These are phyloP conservation scores for Talaromyces sp. DNA, from an alignment of 2,329 filamentous ascomycete genomes.

Conservation along the genomic window DNA sequence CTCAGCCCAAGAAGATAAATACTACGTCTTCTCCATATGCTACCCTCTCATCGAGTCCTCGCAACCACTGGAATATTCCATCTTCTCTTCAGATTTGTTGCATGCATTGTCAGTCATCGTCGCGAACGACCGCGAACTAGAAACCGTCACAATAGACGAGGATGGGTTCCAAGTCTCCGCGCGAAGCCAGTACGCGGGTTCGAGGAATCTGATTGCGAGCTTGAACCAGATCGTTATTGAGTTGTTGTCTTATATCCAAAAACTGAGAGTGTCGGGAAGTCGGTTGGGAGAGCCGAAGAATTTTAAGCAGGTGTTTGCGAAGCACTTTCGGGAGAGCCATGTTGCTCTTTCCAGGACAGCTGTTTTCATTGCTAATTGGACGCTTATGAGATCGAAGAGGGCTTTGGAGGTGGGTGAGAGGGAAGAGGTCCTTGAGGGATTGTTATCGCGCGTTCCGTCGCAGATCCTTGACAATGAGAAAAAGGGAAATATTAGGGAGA, in stretches of 20 bases:
- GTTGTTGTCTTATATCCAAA: slow-evolving; percentile 37
- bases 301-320: slow-evolving; percentile 40
- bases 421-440: slow-evolving; percentile 28
- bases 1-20: slow-evolving; percentile 31
- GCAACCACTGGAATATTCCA: slow-evolving; percentile 36
- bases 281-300: slow-evolving; percentile 32
- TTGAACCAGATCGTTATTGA: slow-evolving; percentile 42
- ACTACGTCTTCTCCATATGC: slow-evolving; percentile 45
- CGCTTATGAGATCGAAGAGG: slow-evolving; percentile 34
- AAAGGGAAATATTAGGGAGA: slow-evolving; percentile 24
- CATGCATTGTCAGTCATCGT: slow-evolving; percentile 41
- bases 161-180: slow-evolving; percentile 28
- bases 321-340: slow-evolving; percentile 42
- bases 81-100: slow-evolving; percentile 44
- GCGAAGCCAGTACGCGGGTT: slow-evolving; percentile 31
- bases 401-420: slow-evolving; percentile 24
- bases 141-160: slow-evolving; percentile 32
- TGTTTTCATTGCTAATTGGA: slow-evolving; percentile 39
- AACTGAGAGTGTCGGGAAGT: slow-evolving; percentile 31
- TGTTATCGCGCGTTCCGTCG: slow-evolving; percentile 31
- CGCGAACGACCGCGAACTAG: slow-evolving; percentile 41
- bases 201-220: slow-evolving; percentile 37
- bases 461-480: slow-evolving; percentile 28
- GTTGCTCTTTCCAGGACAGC: slow-evolving; percentile 39
- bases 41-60: slow-evolving; percentile 38